Base-by-base conservation (phyloP, 2,329 filamentous ascomycete species). In the Neophaeococcomyces mojaviensis region DNA sequence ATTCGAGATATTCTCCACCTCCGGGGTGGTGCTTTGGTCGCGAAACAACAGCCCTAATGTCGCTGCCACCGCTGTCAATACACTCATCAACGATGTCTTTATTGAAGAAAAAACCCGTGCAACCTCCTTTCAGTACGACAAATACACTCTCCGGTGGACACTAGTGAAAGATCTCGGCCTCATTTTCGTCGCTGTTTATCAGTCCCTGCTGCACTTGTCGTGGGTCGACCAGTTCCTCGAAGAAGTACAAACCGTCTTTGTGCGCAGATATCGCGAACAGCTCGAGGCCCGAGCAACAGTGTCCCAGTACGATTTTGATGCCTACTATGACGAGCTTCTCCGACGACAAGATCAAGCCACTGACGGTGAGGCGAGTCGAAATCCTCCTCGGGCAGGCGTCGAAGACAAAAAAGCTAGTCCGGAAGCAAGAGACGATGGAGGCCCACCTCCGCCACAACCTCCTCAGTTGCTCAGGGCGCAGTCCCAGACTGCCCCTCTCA, bases 221-320 rank as follows among this genome's bases (percentile, higher is more conserved):
- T 98, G 94, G 92, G 87, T 97, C 54, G 92, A 98, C 66, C 88
- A 92, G 64, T 82, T 98, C 39, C 81, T 98, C 55, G 90, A 96
- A 61, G 94, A 97, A 60, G 88, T 97, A 59, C 87, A 84, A 63
- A 88, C 86, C 8, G 82, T 98, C 28, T 98, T 97, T 61, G 77
- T 92, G 55, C 86, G 88, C 54, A 76, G 96, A 22, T 98, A 97
- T 64, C 86, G 82, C 55, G 84, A 92, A 48, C 85, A 95, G 64
- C 71, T 98, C 46, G 88, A 81, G 63, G 86, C 86, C 57, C 79
- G 85, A 20, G 86, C 82, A 9, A 88, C 85, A 44, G 73, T 86
- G 18, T 74, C 92, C 47, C 79, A 89, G 61, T 95, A 88, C 68
- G 77, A 79, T 41, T 98, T 98, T 62, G 88, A 94, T 61, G 77